phyloP scores from a whole-genome alignment of 495 filamentous ascomycete genomes.

The Hypoxylon perforatum region DNA sequence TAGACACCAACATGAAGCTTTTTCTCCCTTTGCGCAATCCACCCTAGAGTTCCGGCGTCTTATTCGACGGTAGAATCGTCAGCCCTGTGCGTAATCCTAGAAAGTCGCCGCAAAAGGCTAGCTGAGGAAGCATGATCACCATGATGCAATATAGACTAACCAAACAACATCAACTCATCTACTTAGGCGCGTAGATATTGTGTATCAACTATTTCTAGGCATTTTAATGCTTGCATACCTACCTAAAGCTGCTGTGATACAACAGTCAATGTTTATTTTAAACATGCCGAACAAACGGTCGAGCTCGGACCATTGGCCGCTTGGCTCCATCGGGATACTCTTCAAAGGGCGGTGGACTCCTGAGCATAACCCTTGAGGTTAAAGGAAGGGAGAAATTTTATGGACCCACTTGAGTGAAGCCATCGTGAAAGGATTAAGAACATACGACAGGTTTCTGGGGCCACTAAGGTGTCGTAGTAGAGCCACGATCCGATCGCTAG shows the following conservation, averaged over 20 bases:
- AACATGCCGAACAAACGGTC: conserved; percentile 12
- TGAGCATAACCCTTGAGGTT: conserved; percentile 11
- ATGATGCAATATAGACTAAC: conserved; percentile 27
- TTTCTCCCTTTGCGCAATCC: background rate
- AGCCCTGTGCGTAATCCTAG: conserved; percentile 17
- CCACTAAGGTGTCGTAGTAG: conserved; percentile 24
- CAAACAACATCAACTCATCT: conserved; percentile 9
- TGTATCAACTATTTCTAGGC: background rate
- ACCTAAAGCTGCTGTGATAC: conserved; percentile 25
- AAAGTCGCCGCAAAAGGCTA: conserved; percentile 16
- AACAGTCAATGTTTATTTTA: background rate
- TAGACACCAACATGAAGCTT: background rate
- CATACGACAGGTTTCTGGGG: conserved; percentile 33
- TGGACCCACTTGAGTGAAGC: conserved; percentile 43
- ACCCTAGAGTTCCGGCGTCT: too few species aligned
- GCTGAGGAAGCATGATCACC: conserved; percentile 2
- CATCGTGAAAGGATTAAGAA: conserved; percentile 43
- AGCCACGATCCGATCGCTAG: conserved; percentile 30
- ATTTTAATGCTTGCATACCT: conserved; percentile 31
- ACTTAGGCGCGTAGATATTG: too few species aligned
- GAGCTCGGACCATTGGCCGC: conserved; percentile 19
- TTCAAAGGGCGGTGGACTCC: conserved; percentile 4
- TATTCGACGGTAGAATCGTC: background rate
- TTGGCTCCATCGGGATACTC: conserved; percentile 14
- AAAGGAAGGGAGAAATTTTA: conserved; percentile 15